Conservation (phyloP, 805 yeast species). For the Barnettozyma pratensis region DNA sequence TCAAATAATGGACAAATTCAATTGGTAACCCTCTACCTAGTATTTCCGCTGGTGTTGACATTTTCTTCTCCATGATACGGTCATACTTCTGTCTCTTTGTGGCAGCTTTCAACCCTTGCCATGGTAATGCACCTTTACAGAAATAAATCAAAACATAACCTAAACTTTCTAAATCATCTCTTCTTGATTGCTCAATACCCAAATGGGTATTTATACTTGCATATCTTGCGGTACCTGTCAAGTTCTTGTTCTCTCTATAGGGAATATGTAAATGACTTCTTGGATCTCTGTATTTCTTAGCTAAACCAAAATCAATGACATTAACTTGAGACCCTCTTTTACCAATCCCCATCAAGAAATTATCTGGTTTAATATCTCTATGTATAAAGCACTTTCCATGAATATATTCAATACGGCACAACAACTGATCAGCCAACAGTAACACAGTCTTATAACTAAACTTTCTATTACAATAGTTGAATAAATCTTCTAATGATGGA, state of each 20-base stretch:
- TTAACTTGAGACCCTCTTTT: slow-evolving; percentile 94
- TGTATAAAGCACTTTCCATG: slow-evolving; percentile 96
- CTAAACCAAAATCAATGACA: slow-evolving; percentile 92
- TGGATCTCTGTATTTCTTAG: slow-evolving; percentile 93
- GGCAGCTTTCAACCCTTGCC: slow-evolving; percentile 98
- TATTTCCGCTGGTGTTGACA: slow-evolving; percentile 81
- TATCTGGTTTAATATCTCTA: slow-evolving; percentile 95
- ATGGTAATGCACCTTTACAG: slow-evolving; percentile 92
- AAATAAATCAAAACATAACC: slow-evolving; percentile 94
- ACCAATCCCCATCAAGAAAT: slow-evolving; percentile 82
- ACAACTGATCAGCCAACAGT: slow-evolving; percentile 87
- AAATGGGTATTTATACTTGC: slow-evolving; percentile 93
- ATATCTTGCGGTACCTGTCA: slow-evolving; percentile 97
- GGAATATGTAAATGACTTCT: slow-evolving; percentile 93
- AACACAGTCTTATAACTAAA: slow-evolving; percentile 91
- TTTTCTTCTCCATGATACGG: slow-evolving; percentile 90
- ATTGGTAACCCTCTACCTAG: slow-evolving; percentile 89
- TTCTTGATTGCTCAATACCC: slow-evolving; percentile 94
- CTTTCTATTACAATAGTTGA: slow-evolving; percentile 92
- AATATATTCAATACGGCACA: slow-evolving; percentile 90
- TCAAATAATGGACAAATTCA: slow-evolving; percentile 81
- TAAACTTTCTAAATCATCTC: slow-evolving; percentile 93
- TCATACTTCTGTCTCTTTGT: slow-evolving; percentile 97
- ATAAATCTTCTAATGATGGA: slow-evolving; percentile 90
- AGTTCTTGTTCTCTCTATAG: slow-evolving; percentile 90